Conservation (phyloP, 352 stramenopile genomes). For the Globisporangium megalacanthum region DNA sequence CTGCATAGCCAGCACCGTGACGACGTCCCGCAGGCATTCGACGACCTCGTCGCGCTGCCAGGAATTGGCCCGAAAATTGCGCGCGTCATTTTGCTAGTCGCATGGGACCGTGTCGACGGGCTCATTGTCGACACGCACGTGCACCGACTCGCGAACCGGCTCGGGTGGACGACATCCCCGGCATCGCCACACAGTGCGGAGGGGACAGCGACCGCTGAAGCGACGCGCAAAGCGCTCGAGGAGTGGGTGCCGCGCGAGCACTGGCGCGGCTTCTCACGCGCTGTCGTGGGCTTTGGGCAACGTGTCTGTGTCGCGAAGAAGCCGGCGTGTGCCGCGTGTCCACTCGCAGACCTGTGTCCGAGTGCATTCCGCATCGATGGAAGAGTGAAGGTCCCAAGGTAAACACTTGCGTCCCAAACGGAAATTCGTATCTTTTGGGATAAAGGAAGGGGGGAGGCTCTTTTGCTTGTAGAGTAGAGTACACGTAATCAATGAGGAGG, state of each 20-base stretch:
- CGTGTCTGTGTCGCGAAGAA: constrained; percentile 78
- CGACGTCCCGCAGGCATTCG: constrained; percentile 90
- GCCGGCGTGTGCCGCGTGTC: constrained; percentile 72
- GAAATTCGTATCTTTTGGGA: too few relatives aligned
- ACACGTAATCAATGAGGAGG: not conserved
- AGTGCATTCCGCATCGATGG: not conserved
- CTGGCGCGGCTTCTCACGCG: constrained; percentile 90
- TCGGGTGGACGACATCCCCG: constrained; percentile 90
- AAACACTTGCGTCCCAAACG: too few relatives aligned
- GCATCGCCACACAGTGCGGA: constrained; percentile 23
- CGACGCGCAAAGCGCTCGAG: constrained; percentile 90
- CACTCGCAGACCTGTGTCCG: constrained; percentile 62
- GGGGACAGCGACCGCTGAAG: constrained; percentile 85
- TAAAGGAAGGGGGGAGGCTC: too few relatives aligned
- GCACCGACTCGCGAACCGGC: constrained; percentile 94
- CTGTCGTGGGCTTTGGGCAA: constrained; percentile 96
- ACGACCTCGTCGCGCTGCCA: constrained; percentile 86
- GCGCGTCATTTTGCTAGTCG: constrained; percentile 92
- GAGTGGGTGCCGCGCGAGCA: constrained; percentile 89
- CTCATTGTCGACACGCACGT: constrained; percentile 98
- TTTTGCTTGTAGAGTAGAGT: not conserved
- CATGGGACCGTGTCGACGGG: constrained; percentile 82
- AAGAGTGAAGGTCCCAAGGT: too few relatives aligned
- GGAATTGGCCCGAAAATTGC: constrained; percentile 97
- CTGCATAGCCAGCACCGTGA: constrained; percentile 25